Percentiles rank a stretch among this genome's conserved stretches.
Evolutionary conservation across 176 grass and related monocot genomes (phyloP).

Genomic region (Oryza officinalis): DNA sequence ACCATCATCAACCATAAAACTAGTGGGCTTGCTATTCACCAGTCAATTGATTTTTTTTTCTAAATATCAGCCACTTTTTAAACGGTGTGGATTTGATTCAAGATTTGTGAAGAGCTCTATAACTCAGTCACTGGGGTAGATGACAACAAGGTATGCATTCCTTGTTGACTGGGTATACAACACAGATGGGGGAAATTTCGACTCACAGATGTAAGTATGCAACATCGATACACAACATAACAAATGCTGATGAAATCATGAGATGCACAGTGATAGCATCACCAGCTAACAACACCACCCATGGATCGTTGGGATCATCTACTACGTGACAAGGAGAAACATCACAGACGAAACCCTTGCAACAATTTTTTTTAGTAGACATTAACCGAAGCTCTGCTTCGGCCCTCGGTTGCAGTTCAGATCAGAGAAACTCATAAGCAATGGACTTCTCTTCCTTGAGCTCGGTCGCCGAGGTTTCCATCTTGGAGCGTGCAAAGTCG

Average conservation of each 20-base stretch:
- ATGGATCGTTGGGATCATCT: background rate
- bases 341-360: background rate
- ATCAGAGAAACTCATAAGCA: slow-evolving; percentile 9
- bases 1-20: too few relatives aligned
- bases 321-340: too few relatives aligned
- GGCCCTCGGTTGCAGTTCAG: background rate
- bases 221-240: background rate
- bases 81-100: too few relatives aligned
- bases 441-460: slow-evolving; percentile 61
- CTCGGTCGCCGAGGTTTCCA: slow-evolving; percentile 54
- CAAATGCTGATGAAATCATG: background rate
- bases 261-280: background rate
- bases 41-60: too few relatives aligned
- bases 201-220: too few relatives aligned
- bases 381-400: background rate
- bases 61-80: too few relatives aligned
- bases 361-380: background rate
- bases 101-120: too few relatives aligned
- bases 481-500: slow-evolving; percentile 58
- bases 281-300: background rate
- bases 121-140: too few relatives aligned
- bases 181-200: too few relatives aligned
- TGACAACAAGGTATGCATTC: too few relatives aligned
- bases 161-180: too few relatives aligned
- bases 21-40: too few relatives aligned